Evolutionary conservation across 1,284 basidiomycete genomes (phyloP).

Genomic region (Sporisorium exsertum): DNA sequence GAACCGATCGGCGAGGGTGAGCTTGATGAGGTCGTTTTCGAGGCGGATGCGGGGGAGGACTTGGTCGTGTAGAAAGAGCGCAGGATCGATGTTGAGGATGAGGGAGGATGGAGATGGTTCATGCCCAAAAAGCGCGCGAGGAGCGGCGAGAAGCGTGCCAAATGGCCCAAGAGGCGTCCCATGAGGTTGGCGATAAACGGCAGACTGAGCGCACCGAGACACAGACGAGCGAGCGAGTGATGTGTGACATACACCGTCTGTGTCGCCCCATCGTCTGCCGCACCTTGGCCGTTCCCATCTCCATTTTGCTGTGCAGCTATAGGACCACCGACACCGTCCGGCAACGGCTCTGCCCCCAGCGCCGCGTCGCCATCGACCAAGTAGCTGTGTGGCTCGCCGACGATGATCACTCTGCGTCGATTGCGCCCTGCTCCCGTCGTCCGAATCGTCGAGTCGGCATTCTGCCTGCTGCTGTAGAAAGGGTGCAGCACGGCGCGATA

Average conservation of each 20-base stretch:
- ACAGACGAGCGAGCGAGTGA: conserved; percentile 50
- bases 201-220: conserved; percentile 56
- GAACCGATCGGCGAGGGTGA: conserved; percentile 33
- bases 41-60: conserved; percentile 7
- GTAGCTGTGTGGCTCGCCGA: conserved; percentile 42
- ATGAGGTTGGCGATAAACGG: conserved; percentile 57
- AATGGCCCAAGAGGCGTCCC: conserved; percentile 51
- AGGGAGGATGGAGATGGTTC: conserved; percentile 1
- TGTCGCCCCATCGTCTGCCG: conserved; percentile 10
- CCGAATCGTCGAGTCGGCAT: conserved; percentile 2
- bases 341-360: conserved; percentile 10
- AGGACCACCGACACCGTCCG: conserved; percentile 23
- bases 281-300: conserved; percentile 10
- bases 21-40: neutral
- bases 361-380: conserved; percentile 32
- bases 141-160: conserved; percentile 23
- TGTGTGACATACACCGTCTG: conserved; percentile 56
- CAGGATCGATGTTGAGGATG: conserved; percentile 22
- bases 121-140: conserved; percentile 50
- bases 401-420: conserved; percentile 39
- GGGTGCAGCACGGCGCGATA: conserved; percentile 49
- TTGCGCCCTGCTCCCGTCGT: conserved; percentile 12
- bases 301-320: conserved; percentile 19
- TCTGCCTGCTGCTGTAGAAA: conserved; percentile 21
- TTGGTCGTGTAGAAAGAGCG: conserved; percentile 39